phyloP scores from a whole-genome alignment of 305 asterid genomes.

The Plantago rigida region DNA sequence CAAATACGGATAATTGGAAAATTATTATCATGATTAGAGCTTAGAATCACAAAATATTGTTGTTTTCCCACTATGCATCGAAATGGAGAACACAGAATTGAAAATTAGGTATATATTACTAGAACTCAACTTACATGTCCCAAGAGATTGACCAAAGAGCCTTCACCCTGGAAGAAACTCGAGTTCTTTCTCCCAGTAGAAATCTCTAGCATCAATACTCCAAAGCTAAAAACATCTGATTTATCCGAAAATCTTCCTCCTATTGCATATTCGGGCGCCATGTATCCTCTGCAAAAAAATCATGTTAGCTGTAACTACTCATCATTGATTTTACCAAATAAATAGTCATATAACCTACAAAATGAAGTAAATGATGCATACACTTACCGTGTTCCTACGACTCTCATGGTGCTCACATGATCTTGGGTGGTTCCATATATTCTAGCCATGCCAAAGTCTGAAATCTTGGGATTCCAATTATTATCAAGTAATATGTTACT shows the following conservation, averaged over 20 bases:
- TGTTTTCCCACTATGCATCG: not conserved
- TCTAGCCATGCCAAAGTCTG: constrained; percentile 51
- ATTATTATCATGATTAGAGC: not conserved
- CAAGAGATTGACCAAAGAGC: constrained; percentile 33
- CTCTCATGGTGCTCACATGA: constrained; percentile 37
- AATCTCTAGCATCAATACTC: constrained; percentile 43
- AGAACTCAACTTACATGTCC: constrained; percentile 32
- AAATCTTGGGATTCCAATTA: constrained; percentile 39
- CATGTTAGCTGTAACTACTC: not conserved
- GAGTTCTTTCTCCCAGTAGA: constrained; percentile 38
- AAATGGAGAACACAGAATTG: not conserved
- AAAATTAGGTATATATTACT: not conserved
- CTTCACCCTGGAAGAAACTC: constrained; percentile 31
- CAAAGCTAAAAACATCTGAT: constrained; percentile 45
- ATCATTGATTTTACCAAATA: not conserved
- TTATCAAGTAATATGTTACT: constrained; percentile 36
- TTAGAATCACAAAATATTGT: no score
- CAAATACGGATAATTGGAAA: not conserved
- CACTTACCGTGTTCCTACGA: constrained; percentile 45
- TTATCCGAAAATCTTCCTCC: constrained; percentile 44
- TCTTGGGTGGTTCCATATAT: constrained; percentile 40
- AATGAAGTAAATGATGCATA: no score
- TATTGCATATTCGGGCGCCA: constrained; percentile 50
- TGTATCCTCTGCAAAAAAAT: constrained; percentile 34
- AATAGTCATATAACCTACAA: not conserved